Conservation (phyloP, 208 protist genomes). For the Leishmania braziliensis region DNA sequence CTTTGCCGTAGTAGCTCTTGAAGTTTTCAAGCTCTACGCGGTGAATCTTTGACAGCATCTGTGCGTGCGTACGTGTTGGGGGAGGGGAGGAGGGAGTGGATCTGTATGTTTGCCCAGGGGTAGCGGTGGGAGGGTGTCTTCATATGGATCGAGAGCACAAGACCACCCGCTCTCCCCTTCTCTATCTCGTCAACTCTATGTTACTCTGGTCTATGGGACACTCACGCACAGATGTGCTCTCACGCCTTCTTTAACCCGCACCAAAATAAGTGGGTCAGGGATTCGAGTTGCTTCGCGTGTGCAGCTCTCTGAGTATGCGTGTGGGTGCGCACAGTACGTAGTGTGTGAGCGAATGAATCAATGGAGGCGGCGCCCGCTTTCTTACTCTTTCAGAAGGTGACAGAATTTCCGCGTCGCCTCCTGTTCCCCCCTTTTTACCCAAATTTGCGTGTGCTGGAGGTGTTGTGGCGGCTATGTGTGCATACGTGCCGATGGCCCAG, state of each 20-base stretch:
- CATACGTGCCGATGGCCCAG: not conserved
- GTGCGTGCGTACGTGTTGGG: conserved; percentile 10
- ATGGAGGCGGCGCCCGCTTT: not conserved
- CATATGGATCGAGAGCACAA: not conserved
- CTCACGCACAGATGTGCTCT: conserved; percentile 1
- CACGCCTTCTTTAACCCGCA: not conserved
- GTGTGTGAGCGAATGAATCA: not conserved
- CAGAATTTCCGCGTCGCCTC: not conserved
- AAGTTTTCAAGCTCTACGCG: conserved; percentile 98
- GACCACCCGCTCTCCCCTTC: too few relatives aligned
- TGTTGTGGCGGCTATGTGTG: not conserved
- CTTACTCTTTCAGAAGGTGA: not conserved
- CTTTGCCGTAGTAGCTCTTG: conserved; percentile 97
- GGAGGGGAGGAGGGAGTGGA: not conserved
- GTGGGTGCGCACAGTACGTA: not conserved
- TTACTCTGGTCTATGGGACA: not conserved
- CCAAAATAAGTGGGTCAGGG: not conserved
- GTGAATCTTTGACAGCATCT: conserved; percentile 68
- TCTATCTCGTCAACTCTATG: not conserved
- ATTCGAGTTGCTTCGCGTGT: not conserved
- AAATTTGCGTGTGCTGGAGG: not conserved
- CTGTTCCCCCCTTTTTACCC: not conserved
- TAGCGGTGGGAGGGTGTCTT: not conserved
- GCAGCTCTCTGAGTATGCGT: not conserved
- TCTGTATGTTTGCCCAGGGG: not conserved